A percentile compares a stretch with the other conserved stretches of the same genome.
Evolutionary conservation across 106 monocot species (phyloP).

Genomic region (Dendrobium catenatum): DNA sequence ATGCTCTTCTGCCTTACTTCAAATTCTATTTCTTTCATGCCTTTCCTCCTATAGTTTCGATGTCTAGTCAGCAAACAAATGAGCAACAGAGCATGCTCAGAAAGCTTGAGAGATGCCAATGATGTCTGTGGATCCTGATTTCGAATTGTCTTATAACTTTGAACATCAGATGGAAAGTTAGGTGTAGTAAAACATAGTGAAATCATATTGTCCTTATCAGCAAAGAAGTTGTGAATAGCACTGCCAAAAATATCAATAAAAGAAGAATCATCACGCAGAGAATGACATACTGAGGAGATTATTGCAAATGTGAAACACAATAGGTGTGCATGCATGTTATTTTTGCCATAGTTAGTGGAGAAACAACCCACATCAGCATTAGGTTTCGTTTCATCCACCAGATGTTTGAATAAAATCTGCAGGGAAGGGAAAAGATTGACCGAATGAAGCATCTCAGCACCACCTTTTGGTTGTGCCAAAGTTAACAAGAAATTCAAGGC

Average conservation of each 20-base stretch:
- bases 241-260: conserved; percentile 40
- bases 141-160: conserved; percentile 37
- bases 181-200: conserved; percentile 53
- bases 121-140: conserved; percentile 32
- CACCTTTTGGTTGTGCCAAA: conserved; percentile 50
- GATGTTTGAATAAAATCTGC: conserved; percentile 40
- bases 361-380: conserved; percentile 9
- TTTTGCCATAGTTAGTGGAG: conserved; percentile 1
- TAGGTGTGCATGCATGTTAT: conserved; percentile 25
- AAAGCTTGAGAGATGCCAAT: conserved; percentile 43
- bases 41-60: conserved; percentile 35
- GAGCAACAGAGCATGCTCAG: conserved; percentile 52
- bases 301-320: conserved; percentile 60
- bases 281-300: conserved; percentile 46
- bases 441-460: conserved; percentile 65
- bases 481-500: conserved; percentile 73
- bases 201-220: conserved; percentile 44
- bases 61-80: conserved; percentile 57
- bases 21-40: conserved; percentile 49
- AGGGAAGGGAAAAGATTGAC: conserved; percentile 43
- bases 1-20: conserved; percentile 62
- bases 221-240: conserved; percentile 47
- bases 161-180: conserved; percentile 26
- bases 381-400: conserved; percentile 12
- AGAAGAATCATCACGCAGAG: conserved; percentile 47